Evolutionary conservation across 371 early-diverging fungal species (phyloP), one percentile per base, ranked within the genome.

Genomic region (Zychaea mexicana): DNA sequence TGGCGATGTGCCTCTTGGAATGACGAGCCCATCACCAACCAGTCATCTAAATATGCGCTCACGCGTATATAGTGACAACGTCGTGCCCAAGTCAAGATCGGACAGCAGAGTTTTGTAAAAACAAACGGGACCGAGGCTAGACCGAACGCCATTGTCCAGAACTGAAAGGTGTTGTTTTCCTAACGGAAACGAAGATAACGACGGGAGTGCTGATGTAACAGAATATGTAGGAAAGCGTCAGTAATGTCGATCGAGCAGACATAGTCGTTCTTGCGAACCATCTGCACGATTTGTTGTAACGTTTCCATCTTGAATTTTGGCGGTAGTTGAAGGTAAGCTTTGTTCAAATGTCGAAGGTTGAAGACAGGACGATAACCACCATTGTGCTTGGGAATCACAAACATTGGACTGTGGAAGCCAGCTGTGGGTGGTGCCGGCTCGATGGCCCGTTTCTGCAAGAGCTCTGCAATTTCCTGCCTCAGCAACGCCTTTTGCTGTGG

Each of bases 291-390:
- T 22, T 57, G 49, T 30, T 61, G 33, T 0, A 71, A 19, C 1
- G 65, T 64, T 19, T 72, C 72, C 73, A 69, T 71, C 39, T 68
- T 69, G 71, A 76, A 76, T 19, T 65, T 55, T 0, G 31, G 64
- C 3, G 62, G 24, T n/a, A n/a, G n/a, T 3, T 17, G 0, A 27
- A 70, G 22, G 60, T 39, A 57, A n/a, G n/a, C n/a, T 27, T 60
- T 26, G 47, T 70, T 74, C 30, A 74, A 57, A 6, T 55, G 32
- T n/a, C 54, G 28, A 27, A 74, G 62, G 61, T 74, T 74, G 65
- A 70, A 62, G 17, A 67, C 64, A 5, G 68, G 70, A 2, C 64
- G 52, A 13, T 56, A 59, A 27, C 60, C 70, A 0, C 70, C 68
- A 3, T 54, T 68, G 30, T 56, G 53, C 38, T 68, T 73, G 61